phyloP scores from a whole-genome alignment of 2,329 filamentous ascomycete species.

The Ceratocystis lukuohia region DNA sequence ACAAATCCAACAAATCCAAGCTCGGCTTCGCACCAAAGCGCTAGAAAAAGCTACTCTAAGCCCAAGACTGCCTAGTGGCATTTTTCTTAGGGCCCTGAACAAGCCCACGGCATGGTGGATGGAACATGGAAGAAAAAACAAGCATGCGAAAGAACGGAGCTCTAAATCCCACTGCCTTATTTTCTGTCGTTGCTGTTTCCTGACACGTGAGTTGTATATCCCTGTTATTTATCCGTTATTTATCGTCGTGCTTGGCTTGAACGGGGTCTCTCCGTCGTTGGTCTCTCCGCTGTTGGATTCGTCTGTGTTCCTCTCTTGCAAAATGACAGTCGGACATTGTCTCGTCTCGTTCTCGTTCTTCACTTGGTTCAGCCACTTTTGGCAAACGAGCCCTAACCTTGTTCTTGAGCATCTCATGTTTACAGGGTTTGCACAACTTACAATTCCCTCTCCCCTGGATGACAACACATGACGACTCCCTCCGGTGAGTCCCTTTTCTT shows the following conservation, averaged over 20 bases:
- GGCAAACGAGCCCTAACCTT: neutral
- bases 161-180: neutral
- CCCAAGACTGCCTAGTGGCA: neutral
- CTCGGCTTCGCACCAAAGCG: neutral
- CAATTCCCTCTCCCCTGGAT: too few relatives aligned
- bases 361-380: neutral
- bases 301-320: neutral
- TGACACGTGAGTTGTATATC: neutral
- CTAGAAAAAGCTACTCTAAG: neutral
- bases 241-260: too few relatives aligned
- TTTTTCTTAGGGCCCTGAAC: neutral
- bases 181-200: neutral
- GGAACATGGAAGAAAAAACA: neutral
- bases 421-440: neutral
- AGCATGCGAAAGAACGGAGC: neutral
- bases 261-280: too few relatives aligned
- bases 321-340: neutral
- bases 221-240: too few relatives aligned
- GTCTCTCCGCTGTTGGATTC: too few relatives aligned
- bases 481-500: too few relatives aligned
- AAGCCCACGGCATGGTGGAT: neutral
- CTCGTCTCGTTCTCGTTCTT: neutral
- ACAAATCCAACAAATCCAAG: too few relatives aligned
- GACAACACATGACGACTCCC: too few relatives aligned
- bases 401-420: neutral